Conservation (phyloP, 345 rosid species). For the Kernera saxatilis region DNA sequence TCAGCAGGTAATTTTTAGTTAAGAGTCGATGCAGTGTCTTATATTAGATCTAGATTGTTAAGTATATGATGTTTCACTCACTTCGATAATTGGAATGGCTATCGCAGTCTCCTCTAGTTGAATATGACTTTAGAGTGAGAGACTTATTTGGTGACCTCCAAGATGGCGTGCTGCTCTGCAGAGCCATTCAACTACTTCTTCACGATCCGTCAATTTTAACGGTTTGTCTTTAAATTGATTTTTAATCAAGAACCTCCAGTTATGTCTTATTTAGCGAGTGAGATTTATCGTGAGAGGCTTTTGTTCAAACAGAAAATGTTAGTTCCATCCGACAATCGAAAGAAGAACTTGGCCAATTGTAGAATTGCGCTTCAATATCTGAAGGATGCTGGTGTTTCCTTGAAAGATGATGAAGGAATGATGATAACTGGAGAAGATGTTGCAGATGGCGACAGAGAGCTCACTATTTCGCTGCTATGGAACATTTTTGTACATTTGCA, state of each 20-base stretch:
- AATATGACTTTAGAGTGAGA: conserved; percentile 65
- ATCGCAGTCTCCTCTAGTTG: conserved; percentile 61
- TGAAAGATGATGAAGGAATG: conserved; percentile 72
- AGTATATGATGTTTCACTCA: not conserved
- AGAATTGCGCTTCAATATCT: conserved; percentile 62
- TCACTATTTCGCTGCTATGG: conserved; percentile 79
- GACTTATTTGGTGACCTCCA: conserved; percentile 75
- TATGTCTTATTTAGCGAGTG: not conserved
- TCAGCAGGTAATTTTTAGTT: conserved; percentile 56
- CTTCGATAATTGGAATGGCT: not conserved
- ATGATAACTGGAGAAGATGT: conserved; percentile 60
- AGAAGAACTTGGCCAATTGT: conserved; percentile 69
- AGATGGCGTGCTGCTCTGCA: conserved; percentile 83
- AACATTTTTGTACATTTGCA: conserved; percentile 82
- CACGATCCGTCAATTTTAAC: conserved; percentile 73
- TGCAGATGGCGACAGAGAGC: conserved; percentile 77
- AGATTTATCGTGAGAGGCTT: conserved; percentile 3
- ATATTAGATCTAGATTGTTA: not conserved
- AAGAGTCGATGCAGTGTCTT: not conserved
- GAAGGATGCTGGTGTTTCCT: conserved; percentile 49
- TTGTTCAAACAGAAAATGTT: conserved; percentile 57
- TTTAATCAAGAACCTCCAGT: not conserved
- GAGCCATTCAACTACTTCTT: conserved; percentile 77
- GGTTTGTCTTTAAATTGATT: conserved; percentile 42
- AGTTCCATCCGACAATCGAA: conserved; percentile 66